These are phyloP conservation scores for Nothophoma quercina DNA, from an alignment of 2,329 filamentous ascomycete genomes.

Conservation along the genomic window DNA sequence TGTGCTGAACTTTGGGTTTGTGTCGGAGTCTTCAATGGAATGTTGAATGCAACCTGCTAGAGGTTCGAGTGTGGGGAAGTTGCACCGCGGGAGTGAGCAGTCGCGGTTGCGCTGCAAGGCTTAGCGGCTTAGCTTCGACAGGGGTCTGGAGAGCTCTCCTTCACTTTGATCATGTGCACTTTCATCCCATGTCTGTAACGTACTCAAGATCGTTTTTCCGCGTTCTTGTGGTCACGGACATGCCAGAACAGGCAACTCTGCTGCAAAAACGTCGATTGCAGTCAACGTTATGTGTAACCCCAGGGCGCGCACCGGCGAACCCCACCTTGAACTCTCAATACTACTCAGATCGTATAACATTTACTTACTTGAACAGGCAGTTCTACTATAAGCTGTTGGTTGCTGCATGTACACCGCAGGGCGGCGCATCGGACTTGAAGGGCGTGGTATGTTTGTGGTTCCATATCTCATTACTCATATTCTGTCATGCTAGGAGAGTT, in stretches of 20 bases:
- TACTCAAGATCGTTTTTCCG: background rate
- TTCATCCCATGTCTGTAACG: background rate
- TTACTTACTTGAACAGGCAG: too few relatives aligned
- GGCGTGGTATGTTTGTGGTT: background rate
- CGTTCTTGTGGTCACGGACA: background rate
- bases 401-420: background rate
- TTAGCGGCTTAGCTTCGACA: constrained; percentile 5
- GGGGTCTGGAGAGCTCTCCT: background rate
- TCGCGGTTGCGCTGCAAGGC: constrained; percentile 8
- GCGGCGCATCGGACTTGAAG: background rate
- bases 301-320: constrained; percentile 15
- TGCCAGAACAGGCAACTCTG: background rate
- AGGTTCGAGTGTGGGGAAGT: constrained; percentile 7
- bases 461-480: background rate
- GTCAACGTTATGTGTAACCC: constrained; percentile 1
- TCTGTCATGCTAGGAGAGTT: background rate
- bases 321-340: too few relatives aligned
- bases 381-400: too few relatives aligned
- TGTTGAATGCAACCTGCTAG: constrained; percentile 4
- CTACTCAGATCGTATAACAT: too few relatives aligned
- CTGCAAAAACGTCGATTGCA: constrained; percentile 3
- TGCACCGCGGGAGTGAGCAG: constrained; percentile 17
- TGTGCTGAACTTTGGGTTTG: background rate
- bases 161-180: background rate
- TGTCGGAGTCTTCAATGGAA: background rate